Percentiles rank a stretch among this genome's conserved stretches.
These are phyloP conservation scores for Orbilia oligospora DNA, from an alignment of 2,329 filamentous ascomycete species.

Conservation along the genomic window DNA sequence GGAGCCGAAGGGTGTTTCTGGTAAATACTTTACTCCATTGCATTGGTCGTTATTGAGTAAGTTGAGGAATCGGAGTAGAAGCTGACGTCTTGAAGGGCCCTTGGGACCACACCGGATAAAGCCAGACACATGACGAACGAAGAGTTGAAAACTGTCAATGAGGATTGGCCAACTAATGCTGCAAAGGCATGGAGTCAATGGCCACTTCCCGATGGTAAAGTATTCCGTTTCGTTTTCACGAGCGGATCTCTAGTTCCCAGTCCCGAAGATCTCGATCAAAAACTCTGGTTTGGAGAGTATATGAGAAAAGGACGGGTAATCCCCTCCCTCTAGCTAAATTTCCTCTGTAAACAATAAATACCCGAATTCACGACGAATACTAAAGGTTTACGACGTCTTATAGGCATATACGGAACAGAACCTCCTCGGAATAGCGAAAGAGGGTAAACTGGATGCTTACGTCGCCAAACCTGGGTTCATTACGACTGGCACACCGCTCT, in stretches of 20 bases:
- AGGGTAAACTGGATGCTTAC: slow-evolving; percentile 20
- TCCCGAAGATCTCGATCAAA: slow-evolving; percentile 25
- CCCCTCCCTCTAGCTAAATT: too few species aligned
- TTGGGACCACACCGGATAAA: slow-evolving; percentile 61
- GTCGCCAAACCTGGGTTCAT: slow-evolving; percentile 48
- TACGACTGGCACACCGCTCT: slow-evolving; percentile 31
- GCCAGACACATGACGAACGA: slow-evolving; percentile 59
- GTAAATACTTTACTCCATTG: slow-evolving; percentile 62
- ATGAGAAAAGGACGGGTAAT: slow-evolving; percentile 43
- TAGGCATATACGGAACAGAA: slow-evolving; percentile 43
- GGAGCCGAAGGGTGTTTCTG: slow-evolving; percentile 70
- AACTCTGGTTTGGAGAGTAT: slow-evolving; percentile 44
- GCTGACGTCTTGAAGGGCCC: slow-evolving; percentile 27
- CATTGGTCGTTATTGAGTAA: not conserved
- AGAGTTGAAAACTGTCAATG: slow-evolving; percentile 64
- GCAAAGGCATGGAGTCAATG: slow-evolving; percentile 65
- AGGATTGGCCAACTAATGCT: slow-evolving; percentile 66
- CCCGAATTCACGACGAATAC: not conserved
- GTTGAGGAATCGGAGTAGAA: not conserved
- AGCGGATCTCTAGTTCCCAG: slow-evolving; percentile 34
- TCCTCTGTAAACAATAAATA: not conserved
- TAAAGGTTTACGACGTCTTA: not conserved
- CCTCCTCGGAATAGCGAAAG: slow-evolving; percentile 36
- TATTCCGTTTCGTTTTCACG: slow-evolving; percentile 68
- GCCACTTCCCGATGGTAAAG: slow-evolving; percentile 62